These are phyloP conservation scores for Ophiocordyceps robertsii DNA, from an alignment of 2,329 filamentous ascomycete species.

Conservation along the genomic window DNA sequence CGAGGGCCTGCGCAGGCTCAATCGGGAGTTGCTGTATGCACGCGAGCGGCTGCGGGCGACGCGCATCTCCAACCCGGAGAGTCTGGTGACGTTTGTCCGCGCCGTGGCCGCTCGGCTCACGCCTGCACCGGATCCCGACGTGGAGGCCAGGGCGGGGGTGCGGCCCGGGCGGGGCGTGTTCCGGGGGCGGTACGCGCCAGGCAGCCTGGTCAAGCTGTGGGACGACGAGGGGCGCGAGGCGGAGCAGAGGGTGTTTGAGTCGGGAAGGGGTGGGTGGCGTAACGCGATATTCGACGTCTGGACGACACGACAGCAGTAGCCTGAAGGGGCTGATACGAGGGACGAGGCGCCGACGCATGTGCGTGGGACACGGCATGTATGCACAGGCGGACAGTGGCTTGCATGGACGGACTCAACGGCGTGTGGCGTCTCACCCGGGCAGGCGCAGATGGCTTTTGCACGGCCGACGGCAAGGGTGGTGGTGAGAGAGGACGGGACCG, in stretches of 20 bases:
- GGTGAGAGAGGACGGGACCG: too few relatives aligned
- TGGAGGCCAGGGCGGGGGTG: constrained; percentile 62
- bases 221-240: constrained; percentile 63
- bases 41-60: constrained; percentile 78
- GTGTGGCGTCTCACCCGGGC: too few relatives aligned
- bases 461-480: too few relatives aligned
- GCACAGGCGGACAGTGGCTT: too few relatives aligned
- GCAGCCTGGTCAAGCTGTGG: constrained; percentile 83
- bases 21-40: constrained; percentile 77
- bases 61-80: constrained; percentile 60
- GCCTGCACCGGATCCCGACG: constrained; percentile 59
- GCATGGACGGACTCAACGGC: too few relatives aligned
- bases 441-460: too few relatives aligned
- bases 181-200: constrained; percentile 74
- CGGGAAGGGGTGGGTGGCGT: constrained; percentile 60
- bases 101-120: constrained; percentile 66
- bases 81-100: constrained; percentile 63
- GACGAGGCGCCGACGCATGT: too few relatives aligned
- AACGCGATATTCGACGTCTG: constrained; percentile 64
- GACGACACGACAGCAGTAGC: constrained; percentile 10
- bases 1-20: constrained; percentile 56
- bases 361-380: too few relatives aligned
- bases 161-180: constrained; percentile 50
- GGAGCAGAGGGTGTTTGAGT: constrained; percentile 61
- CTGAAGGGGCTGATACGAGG: not conserved